Conservation (phyloP, 495 filamentous ascomycete species). For the Tetracladium setigerum region DNA sequence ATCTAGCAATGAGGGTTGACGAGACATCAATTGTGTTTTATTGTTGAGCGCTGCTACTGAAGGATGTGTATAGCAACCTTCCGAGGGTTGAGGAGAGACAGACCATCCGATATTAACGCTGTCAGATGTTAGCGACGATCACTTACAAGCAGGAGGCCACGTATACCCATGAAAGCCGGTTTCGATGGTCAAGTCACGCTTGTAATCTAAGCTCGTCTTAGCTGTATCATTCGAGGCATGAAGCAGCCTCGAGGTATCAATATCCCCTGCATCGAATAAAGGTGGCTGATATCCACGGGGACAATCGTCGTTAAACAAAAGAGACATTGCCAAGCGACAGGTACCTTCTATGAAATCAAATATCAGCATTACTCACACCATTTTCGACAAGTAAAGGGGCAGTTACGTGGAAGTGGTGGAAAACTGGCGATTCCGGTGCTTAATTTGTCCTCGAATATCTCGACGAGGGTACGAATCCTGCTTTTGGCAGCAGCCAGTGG, state of each 20-base stretch:
- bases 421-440: neutral
- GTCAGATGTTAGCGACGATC: neutral
- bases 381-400: neutral
- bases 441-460: neutral
- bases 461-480: neutral
- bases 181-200: neutral
- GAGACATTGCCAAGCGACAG: conserved; percentile 3
- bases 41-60: no score
- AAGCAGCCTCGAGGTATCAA: neutral
- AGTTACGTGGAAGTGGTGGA: neutral
- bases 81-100: no score
- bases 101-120: no score
- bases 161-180: conserved; percentile 11
- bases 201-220: neutral
- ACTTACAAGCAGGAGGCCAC: neutral
- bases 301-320: conserved; percentile 5
- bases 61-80: no score
- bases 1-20: no score
- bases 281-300: conserved; percentile 7
- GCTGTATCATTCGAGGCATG: neutral
- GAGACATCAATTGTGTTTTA: no score
- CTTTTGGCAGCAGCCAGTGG: neutral
- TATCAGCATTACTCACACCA: neutral
- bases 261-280: conserved; percentile 4
- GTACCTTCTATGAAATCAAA: neutral